Evolutionary conservation across 306 rosid species (phyloP).

Genomic region (Rosa multiflora): DNA sequence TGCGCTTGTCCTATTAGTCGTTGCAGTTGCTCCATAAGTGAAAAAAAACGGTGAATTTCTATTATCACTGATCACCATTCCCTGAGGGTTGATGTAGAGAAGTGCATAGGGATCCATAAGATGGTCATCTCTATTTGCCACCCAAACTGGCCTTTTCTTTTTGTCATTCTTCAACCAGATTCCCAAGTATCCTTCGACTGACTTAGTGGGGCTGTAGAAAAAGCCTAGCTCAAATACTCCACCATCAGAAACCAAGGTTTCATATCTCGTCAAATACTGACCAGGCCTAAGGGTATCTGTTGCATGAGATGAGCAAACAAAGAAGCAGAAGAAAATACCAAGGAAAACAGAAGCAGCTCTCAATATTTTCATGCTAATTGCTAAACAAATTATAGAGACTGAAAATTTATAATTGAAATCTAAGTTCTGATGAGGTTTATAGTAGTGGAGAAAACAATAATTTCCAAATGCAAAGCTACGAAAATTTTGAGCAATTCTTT

Average conservation of each 20-base stretch:
- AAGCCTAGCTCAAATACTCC: conserved; percentile 30
- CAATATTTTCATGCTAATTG: conserved; percentile 12
- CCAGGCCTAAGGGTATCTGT: conserved; percentile 17
- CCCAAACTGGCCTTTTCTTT: conserved; percentile 30
- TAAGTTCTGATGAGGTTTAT: not conserved
- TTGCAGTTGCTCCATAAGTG: not conserved
- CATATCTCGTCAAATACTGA: not conserved
- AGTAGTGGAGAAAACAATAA: not conserved
- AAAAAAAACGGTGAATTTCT: not conserved
- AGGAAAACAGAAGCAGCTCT: not conserved
- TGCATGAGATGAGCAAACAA: conserved; percentile 13
- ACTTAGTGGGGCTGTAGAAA: conserved; percentile 8
- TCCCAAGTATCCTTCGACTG: conserved; percentile 25
- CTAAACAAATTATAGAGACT: not conserved
- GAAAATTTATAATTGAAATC: not conserved
- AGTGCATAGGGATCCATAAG: not conserved
- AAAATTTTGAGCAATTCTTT: not conserved
- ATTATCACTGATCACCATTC: conserved; percentile 13
- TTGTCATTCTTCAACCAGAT: conserved; percentile 30
- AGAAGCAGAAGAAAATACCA: conserved; percentile 4
- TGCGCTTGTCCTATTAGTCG: conserved; percentile 3
- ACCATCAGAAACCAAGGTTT: conserved; percentile 24
- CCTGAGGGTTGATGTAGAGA: conserved; percentile 17
- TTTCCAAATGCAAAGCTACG: not conserved
- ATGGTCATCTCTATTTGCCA: conserved; percentile 19